Evolutionary conservation across 176 grass and related monocot species (phyloP), one percentile per base, ranked within the genome.

Genomic region (Thalia dealbata): DNA sequence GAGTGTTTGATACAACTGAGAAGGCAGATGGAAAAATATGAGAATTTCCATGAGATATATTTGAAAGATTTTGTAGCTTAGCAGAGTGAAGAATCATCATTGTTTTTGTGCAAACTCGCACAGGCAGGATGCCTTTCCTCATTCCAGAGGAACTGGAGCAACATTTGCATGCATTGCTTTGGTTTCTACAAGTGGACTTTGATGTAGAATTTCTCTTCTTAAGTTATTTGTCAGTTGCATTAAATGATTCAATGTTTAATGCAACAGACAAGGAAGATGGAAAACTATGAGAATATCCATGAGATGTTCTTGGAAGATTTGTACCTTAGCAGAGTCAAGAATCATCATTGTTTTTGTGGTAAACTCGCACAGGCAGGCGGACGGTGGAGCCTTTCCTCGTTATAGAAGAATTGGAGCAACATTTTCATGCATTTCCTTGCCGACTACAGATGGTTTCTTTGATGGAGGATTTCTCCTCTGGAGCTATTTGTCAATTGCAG

Each of bases 1-100:
- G 73, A 86, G 21, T 86, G 88, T 66, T 88, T 96, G 78, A 44
- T 79, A 72, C 76, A 86, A 8, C 82, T 91, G 22, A 65, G 23
- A 5, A 51, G 64, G 64, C 83, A 90, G 83, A 86, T 84, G 72
- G 78, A 50, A 78, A 78, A 81, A 48, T 21, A 32, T 8, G 48
- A 15, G 25, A 30, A 52, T 21, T 54, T 72, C 15, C 50, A 29
- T 55, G 16, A 18, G 10, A 55, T 30, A 54, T 54, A 25, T 55
- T 12, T 26, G 10, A 23, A 61, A 61, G 21, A 13, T 61, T 61
- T 26, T 61, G 2, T 61, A 61, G 26, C 7, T 25, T 61, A 61
- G 59, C n/a, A 12, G 24, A 61, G n/a, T 55, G 52, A 55, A 55
- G 14, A 21, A 16, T 55, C 52, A 16, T 55, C 18, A 55, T 55